These are phyloP conservation scores for Fusarium oligoseptatum DNA, from an alignment of 2,329 filamentous ascomycete species.

Conservation along the genomic window DNA sequence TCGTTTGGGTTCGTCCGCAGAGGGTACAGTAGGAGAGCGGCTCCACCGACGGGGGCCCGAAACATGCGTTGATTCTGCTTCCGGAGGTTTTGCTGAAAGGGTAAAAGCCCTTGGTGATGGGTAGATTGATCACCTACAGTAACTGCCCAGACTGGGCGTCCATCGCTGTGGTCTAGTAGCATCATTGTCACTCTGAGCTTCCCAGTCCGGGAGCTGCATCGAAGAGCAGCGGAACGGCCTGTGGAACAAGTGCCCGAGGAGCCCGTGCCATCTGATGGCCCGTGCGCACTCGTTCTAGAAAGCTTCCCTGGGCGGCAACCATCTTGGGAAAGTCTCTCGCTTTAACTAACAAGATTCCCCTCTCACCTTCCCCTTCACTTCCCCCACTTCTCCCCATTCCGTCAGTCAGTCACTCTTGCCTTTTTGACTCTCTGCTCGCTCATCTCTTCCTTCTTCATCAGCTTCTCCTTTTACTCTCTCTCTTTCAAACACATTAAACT, in stretches of 20 bases:
- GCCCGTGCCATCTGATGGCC: slow-evolving; percentile 28
- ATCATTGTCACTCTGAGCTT: slow-evolving; percentile 11
- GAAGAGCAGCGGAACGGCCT: slow-evolving; percentile 44
- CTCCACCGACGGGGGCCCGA: slow-evolving; percentile 1
- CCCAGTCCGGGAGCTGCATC: slow-evolving; percentile 47
- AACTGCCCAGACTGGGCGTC: background rate
- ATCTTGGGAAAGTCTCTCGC: slow-evolving; percentile 34
- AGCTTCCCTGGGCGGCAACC: slow-evolving; percentile 46
- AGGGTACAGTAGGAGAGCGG: slow-evolving; percentile 3
- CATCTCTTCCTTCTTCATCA: slow-evolving; percentile 27
- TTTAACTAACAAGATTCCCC: slow-evolving; percentile 19
- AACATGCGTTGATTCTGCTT: slow-evolving; percentile 32
- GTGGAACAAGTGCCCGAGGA: slow-evolving; percentile 42
- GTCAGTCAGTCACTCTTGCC: slow-evolving; percentile 23
- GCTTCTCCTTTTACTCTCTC: slow-evolving; percentile 13
- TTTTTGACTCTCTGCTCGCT: slow-evolving; percentile 13
- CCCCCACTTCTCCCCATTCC: slow-evolving; percentile 42
- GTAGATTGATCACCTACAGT: background rate
- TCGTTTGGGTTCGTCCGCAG: slow-evolving; percentile 3
- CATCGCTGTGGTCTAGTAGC: background rate
- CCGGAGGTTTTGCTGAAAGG: slow-evolving; percentile 12
- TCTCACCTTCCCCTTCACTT: slow-evolving; percentile 5
- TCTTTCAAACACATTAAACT: slow-evolving; percentile 2
- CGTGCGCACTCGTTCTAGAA: slow-evolving; percentile 48
- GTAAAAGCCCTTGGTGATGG: background rate